Conservation (phyloP, 225 moss, liverwort and hornwort genomes). For the Thuidium tamariscinum region DNA sequence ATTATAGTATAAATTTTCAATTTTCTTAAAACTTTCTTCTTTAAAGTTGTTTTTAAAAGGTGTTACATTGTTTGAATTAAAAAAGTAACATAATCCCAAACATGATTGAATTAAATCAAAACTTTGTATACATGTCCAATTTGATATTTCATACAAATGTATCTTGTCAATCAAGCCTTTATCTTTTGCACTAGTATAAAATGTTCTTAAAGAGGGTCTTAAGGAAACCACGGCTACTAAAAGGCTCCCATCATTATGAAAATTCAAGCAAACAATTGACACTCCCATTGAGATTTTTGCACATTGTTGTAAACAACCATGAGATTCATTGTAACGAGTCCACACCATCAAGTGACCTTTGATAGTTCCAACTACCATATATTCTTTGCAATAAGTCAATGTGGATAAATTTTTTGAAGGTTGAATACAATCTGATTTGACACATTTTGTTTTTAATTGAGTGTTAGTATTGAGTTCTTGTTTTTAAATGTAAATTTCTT, state of each 20-base stretch:
- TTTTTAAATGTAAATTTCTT: neutral
- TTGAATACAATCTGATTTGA: neutral
- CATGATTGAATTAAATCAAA: neutral
- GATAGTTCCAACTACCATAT: constrained; percentile 22
- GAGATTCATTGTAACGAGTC: neutral
- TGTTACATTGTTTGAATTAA: neutral
- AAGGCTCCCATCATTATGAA: neutral
- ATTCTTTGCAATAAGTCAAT: neutral
- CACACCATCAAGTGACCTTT: constrained; percentile 36
- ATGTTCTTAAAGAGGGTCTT: neutral
- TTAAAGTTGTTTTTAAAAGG: neutral
- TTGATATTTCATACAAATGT: constrained; percentile 4
- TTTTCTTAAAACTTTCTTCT: neutral
- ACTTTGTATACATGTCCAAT: neutral
- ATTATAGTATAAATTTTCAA: neutral
- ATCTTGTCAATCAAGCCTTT: neutral
- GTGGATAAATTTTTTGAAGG: neutral
- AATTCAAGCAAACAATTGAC: neutral
- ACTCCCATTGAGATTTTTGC: neutral
- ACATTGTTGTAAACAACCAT: constrained; percentile 22
- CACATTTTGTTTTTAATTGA: neutral
- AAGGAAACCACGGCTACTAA: neutral
- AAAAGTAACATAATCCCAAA: neutral
- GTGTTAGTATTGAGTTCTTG: too few species aligned
- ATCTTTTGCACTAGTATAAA: neutral